Base-by-base conservation (phyloP, 2,329 filamentous ascomycete species). In the Ophiocordyceps robertsii region DNA sequence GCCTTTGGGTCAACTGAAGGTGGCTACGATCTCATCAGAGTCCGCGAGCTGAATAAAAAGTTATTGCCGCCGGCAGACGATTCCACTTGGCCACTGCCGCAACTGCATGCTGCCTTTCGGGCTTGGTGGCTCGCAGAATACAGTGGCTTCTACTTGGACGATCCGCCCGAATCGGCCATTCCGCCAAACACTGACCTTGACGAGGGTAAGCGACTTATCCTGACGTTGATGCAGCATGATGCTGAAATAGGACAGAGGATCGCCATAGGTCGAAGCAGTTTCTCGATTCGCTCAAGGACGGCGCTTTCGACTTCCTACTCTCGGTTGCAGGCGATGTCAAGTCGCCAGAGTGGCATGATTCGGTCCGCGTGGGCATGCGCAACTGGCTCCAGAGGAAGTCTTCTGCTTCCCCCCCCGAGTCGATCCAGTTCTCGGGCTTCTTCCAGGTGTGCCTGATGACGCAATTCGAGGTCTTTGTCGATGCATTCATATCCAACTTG, bases 81-180 rank as follows among this genome's bases (percentile, higher is more conserved):
- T 46, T 68, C 81, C 36, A 65, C 72, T 14, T 95, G 88, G 84
- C 69, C 73, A 19, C 60, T 94, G 33, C 70, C 80, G 14, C 82
- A 81, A 51, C 72, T 96, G 12, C 82, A 89, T 52, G 85, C 89
- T 38, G 82, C 86, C 4, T 73, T 89, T 12, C 74, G 77, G 43
- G 77, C 82, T 5, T 88, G 85, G 73, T 98, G 92, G 92, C 73
- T 95, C 38, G 82, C 86, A 29, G 88, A 96, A 55, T 95, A 95
- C 62, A 92, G 85, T 50, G 86, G 87, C 3, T 85, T 87, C 69
- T 95, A 89, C 57, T 72, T 85, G 44, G 87, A 94, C 51, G 75
- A 82, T 52, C 73, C 76, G 17, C 72, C 76, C 30, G 69, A 74
- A 47, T 70, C 74, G 39, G 68, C 69, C 24, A 68, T 79, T 27